phyloP scores from a whole-genome alignment of 129 eudicot species.

The Lonicera japonica region DNA sequence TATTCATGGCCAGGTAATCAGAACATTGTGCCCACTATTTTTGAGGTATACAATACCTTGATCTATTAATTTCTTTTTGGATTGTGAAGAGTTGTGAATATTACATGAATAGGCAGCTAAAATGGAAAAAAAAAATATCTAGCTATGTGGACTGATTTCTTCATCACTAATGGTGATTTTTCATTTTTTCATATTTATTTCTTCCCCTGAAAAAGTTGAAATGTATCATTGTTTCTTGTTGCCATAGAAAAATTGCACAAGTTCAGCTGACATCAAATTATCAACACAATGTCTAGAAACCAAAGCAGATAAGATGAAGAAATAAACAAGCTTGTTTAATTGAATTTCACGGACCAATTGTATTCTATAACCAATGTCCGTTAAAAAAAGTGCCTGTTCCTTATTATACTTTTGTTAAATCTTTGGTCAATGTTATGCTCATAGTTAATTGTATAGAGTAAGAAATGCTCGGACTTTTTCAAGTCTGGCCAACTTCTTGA shows the following conservation, averaged over 20 bases:
- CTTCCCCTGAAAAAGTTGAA: not conserved
- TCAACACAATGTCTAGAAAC: not conserved
- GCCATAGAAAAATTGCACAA: not conserved
- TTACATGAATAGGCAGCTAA: not conserved
- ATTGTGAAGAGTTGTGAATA: not conserved
- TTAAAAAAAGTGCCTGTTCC: not conserved
- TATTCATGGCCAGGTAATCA: conserved; percentile 72
- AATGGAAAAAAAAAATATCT: not conserved
- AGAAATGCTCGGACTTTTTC: not conserved
- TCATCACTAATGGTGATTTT: not conserved
- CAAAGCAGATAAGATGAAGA: not conserved
- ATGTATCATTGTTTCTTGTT: not conserved
- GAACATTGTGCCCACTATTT: conserved; percentile 5
- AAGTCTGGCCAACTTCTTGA: not conserved
- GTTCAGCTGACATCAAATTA: not conserved
- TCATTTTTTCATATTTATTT: no score
- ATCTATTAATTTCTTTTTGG: conserved; percentile 6
- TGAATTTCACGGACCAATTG: not conserved
- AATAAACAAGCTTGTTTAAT: not conserved
- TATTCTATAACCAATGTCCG: not conserved
- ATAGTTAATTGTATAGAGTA: not conserved
- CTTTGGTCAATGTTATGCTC: not conserved
- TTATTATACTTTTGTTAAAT: not conserved
- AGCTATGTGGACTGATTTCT: not conserved
- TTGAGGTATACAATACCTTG: not conserved